phyloP scores from a whole-genome alignment of 129 eudicot genomes.

The Flaveria brownii region DNA sequence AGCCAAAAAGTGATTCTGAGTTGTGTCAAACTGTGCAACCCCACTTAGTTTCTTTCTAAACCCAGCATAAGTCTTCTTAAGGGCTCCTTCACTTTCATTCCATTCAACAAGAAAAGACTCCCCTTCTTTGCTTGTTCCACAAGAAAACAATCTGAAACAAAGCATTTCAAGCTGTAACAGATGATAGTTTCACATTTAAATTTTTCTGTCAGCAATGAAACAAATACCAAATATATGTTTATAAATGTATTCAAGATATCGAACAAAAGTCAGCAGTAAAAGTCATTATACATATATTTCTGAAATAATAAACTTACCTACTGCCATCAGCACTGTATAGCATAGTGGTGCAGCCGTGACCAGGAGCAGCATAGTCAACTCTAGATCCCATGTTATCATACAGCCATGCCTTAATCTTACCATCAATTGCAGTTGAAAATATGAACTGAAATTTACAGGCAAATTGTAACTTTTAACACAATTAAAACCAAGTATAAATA shows the following conservation, averaged over 20 bases:
- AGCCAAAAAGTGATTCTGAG: conserved; percentile 91
- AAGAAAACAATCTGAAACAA: conserved; percentile 77
- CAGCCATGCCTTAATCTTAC: conserved; percentile 90
- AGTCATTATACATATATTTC: background rate
- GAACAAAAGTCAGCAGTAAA: background rate
- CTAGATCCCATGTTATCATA: conserved; percentile 84
- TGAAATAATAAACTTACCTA: conserved; percentile 42
- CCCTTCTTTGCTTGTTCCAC: conserved; percentile 97
- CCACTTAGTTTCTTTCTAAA: conserved; percentile 74
- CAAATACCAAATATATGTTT: background rate
- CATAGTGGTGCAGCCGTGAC: conserved; percentile 88
- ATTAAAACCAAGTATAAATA: background rate
- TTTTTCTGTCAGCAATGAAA: background rate
- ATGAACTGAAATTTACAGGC: conserved; percentile 58
- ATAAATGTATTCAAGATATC: conserved; percentile 4
- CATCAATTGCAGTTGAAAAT: conserved; percentile 91
- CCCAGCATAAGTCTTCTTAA: conserved; percentile 78
- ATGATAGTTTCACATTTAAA: background rate
- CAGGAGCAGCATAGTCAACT: conserved; percentile 95
- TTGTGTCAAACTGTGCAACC: conserved; percentile 83
- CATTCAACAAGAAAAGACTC: conserved; percentile 89
- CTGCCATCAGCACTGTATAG: conserved; percentile 90
- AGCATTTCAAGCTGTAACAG: background rate
- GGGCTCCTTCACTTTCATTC: conserved; percentile 99
- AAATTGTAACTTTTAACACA: background rate